Conservation (phyloP, 1,284 basidiomycete species). For the Sanguinoderma infundibulare region DNA sequence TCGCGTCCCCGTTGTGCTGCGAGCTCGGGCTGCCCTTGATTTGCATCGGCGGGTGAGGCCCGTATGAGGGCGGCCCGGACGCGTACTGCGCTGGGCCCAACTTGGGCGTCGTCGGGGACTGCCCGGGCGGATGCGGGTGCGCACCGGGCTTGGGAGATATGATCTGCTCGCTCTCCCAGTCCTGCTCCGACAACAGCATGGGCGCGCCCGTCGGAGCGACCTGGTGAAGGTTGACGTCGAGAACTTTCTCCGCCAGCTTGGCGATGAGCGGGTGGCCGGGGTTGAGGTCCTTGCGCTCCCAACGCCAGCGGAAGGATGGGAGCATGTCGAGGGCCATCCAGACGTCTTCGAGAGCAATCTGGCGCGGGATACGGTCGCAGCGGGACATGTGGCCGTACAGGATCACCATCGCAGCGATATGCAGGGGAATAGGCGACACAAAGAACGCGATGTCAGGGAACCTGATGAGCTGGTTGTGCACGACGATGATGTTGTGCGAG, state of each 20-base stretch:
- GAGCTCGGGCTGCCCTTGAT: conserved; percentile 23
- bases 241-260: conserved; percentile 76
- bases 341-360: conserved; percentile 75
- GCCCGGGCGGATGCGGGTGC: conserved; percentile 10
- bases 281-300: conserved; percentile 79
- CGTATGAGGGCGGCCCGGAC: conserved; percentile 20
- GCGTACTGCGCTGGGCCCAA: conserved; percentile 33
- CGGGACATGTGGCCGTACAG: conserved; percentile 82
- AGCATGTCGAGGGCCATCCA: conserved; percentile 85
- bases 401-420: conserved; percentile 87
- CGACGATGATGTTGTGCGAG: conserved; percentile 81
- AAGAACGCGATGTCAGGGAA: conserved; percentile 86
- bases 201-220: conserved; percentile 61
- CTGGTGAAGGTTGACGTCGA: conserved; percentile 66
- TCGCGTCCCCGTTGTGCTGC: conserved; percentile 22
- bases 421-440: conserved; percentile 81
- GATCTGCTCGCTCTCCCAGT: conserved; percentile 65
- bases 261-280: conserved; percentile 82
- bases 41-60: conserved; percentile 11
- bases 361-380: conserved; percentile 63
- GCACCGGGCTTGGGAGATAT: conserved; percentile 23
- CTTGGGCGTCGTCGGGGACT: conserved; percentile 30
- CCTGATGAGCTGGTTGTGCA: conserved; percentile 78
- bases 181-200: conserved; percentile 65
- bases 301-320: conserved; percentile 84